A percentile compares a stretch with the other conserved stretches of the same genome.
phyloP scores from a whole-genome alignment of 2,329 filamentous ascomycete species.

The Fusarium staphyleae region DNA sequence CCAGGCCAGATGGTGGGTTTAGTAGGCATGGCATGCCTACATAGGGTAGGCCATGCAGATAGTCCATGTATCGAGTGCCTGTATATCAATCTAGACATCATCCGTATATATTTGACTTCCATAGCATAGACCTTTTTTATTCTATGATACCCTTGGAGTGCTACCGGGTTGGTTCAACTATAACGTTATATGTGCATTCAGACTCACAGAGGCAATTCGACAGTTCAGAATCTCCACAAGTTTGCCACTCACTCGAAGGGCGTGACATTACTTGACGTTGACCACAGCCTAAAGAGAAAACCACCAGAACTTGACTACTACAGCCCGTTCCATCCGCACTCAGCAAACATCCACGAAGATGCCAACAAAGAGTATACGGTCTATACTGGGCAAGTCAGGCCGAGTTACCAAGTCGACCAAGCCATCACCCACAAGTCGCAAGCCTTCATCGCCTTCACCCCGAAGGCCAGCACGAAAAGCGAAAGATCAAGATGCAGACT shows the following conservation, averaged over 20 bases:
- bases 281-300: neutral
- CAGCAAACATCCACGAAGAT: constrained; percentile 3
- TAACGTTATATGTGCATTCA: too few relatives aligned
- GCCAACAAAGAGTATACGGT: constrained; percentile 47
- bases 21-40: constrained; percentile 19
- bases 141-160: too few relatives aligned
- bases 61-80: too few relatives aligned
- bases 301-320: neutral
- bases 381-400: constrained; percentile 49
- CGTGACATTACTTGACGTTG: constrained; percentile 6
- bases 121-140: too few relatives aligned
- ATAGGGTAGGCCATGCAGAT: too few relatives aligned
- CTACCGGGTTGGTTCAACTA: too few relatives aligned
- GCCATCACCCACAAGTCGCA: constrained; percentile 18
- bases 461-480: constrained; percentile 36
- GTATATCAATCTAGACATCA: too few relatives aligned
- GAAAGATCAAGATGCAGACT: constrained; percentile 37
- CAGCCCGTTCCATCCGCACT: neutral
- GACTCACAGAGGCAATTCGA: neutral
- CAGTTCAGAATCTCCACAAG: constrained; percentile 12
- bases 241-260: constrained; percentile 30
- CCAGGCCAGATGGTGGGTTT: constrained; percentile 8
- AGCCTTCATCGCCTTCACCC: constrained; percentile 35
- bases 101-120: too few relatives aligned
- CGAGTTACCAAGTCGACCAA: constrained; percentile 46